These are phyloP conservation scores for Talaromyces sp. DNA, from an alignment of 2,329 filamentous ascomycete species.

Conservation along the genomic window DNA sequence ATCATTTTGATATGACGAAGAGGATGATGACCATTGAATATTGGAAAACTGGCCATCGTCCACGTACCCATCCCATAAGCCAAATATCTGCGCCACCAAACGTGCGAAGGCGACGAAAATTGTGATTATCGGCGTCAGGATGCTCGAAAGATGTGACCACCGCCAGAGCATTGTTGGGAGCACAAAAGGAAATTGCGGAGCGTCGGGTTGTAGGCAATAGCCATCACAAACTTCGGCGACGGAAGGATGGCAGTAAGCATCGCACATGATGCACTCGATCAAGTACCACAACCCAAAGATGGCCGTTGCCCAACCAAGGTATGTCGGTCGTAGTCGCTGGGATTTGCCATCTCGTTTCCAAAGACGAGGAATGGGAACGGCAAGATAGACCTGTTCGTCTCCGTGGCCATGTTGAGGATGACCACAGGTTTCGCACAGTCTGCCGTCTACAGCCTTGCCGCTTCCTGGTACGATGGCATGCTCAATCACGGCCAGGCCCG, in stretches of 20 bases:
- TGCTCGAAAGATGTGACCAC: constrained; percentile 38
- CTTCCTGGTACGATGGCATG: constrained; percentile 30
- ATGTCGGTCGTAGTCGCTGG: constrained; percentile 33
- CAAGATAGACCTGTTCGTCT: constrained; percentile 30
- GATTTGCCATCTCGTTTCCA: constrained; percentile 32
- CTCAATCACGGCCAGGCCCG: constrained; percentile 39
- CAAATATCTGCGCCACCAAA: constrained; percentile 34
- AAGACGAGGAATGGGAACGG: constrained; percentile 35
- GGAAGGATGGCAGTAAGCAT: constrained; percentile 50
- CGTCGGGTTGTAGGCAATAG: constrained; percentile 50
- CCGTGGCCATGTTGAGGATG: constrained; percentile 16
- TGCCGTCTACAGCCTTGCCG: constrained; percentile 12
- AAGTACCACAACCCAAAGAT: constrained; percentile 48
- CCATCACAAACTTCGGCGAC: constrained; percentile 49
- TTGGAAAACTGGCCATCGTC: constrained; percentile 25
- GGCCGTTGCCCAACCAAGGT: constrained; percentile 39
- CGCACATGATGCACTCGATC: constrained; percentile 47
- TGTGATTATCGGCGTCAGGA: constrained; percentile 31
- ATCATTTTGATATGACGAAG: constrained; percentile 15
- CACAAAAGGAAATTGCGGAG: constrained; percentile 54
- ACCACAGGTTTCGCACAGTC: constrained; percentile 25
- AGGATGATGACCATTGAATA: not conserved
- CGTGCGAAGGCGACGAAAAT: constrained; percentile 30
- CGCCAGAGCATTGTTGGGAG: constrained; percentile 53
- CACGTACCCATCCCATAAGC: constrained; percentile 43